Conservation (phyloP, 108 stramenopile species). For the Seminavis robusta region DNA sequence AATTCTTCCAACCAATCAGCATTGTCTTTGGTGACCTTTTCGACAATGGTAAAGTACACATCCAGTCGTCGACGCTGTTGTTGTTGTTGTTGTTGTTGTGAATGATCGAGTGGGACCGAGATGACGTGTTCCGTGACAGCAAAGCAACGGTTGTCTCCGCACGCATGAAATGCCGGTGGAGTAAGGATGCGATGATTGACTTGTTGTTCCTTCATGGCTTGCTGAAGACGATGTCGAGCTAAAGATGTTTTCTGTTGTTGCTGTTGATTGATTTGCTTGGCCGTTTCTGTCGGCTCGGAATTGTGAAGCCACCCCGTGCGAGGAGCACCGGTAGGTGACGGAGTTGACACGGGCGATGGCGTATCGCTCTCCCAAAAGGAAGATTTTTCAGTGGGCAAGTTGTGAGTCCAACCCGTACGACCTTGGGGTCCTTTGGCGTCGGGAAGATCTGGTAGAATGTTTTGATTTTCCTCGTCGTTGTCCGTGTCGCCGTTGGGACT, state of each 20-base stretch:
- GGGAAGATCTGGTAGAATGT: no score
- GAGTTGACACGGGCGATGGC: conserved; percentile 3
- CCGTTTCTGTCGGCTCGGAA: conserved; percentile 20
- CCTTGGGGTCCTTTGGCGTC: no score
- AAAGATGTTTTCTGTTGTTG: conserved; percentile 6
- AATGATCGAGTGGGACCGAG: conserved; percentile 52
- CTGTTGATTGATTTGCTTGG: conserved; percentile 8
- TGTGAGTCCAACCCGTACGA: conserved; percentile 69
- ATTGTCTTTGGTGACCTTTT: conserved; percentile 37
- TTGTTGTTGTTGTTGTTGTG: not conserved
- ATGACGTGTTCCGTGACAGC: conserved; percentile 76
- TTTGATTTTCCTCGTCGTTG: no score
- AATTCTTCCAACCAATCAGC: no score
- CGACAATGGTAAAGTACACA: conserved; percentile 73
- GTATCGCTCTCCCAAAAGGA: conserved; percentile 26
- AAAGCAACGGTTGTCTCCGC: conserved; percentile 38
- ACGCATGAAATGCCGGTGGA: conserved; percentile 70
- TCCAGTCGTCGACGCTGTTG: conserved; percentile 35
- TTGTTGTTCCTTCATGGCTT: conserved; percentile 57
- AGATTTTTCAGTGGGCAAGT: conserved; percentile 28
- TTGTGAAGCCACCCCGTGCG: conserved; percentile 90
- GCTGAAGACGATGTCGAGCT: conserved; percentile 42
- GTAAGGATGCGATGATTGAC: conserved; percentile 76
- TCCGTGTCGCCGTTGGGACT: no score
- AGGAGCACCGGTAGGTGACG: conserved; percentile 7